These are phyloP conservation scores for Graphiopsis chlorocephala DNA, from an alignment of 2,329 filamentous ascomycete genomes.

Conservation along the genomic window DNA sequence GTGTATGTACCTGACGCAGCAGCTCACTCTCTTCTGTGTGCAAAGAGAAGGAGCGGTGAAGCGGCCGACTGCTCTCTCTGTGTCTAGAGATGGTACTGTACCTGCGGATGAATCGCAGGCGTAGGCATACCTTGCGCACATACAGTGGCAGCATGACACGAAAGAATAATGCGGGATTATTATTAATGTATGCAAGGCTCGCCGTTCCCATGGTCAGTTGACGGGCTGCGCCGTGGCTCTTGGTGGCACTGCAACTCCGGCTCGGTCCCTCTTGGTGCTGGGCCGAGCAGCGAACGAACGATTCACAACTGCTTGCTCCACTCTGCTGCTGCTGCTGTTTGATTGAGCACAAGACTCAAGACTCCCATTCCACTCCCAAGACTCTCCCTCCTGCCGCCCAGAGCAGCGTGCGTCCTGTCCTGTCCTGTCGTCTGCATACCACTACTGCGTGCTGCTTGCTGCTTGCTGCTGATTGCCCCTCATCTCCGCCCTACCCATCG, in stretches of 20 bases:
- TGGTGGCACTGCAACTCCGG: not conserved
- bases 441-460: not conserved
- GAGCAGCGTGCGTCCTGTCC: not conserved
- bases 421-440: not conserved
- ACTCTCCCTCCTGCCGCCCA: not conserved
- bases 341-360: not conserved
- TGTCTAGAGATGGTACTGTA: not conserved
- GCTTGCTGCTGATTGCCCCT: not conserved
- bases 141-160: not conserved
- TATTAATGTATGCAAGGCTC: not conserved
- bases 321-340: not conserved
- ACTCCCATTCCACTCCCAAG: not conserved
- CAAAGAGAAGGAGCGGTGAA: not conserved
- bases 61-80: not conserved
- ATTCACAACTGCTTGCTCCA: not conserved
- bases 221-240: slow-evolving; percentile 3
- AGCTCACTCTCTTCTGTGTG: not conserved
- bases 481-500: not conserved
- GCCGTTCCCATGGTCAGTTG: slow-evolving; percentile 1
- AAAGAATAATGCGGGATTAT: not conserved
- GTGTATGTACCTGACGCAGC: not conserved
- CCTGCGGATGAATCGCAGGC: not conserved
- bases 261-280: slow-evolving; percentile 1
- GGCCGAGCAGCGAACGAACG: not conserved
- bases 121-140: not conserved